These are phyloP conservation scores for Fraxinus floribunda DNA, from an alignment of 305 asterid species.

Conservation along the genomic window DNA sequence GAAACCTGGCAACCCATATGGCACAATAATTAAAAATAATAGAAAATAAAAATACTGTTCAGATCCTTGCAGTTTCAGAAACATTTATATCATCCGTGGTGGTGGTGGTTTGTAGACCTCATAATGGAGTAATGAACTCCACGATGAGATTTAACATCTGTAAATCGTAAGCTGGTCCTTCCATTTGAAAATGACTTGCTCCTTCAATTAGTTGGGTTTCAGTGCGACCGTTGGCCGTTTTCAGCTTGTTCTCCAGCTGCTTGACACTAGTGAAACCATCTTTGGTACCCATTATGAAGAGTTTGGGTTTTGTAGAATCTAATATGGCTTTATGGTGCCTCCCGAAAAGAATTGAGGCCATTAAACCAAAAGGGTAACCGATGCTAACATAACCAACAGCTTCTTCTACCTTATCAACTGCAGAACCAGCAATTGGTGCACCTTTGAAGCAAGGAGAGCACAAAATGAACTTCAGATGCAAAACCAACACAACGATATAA, in stretches of 20 bases:
- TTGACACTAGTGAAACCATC: slow-evolving; percentile 84
- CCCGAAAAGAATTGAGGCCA: slow-evolving; percentile 71
- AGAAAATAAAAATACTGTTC: slow-evolving; percentile 11
- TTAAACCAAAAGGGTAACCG: slow-evolving; percentile 75
- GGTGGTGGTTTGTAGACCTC: slow-evolving; percentile 21
- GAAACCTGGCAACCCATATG: background rate
- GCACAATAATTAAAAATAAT: background rate
- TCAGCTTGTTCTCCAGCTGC: slow-evolving; percentile 74
- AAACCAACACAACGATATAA: background rate
- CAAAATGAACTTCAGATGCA: background rate
- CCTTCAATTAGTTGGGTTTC: slow-evolving; percentile 62
- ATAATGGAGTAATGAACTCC: slow-evolving; percentile 45
- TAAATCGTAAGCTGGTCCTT: slow-evolving; percentile 72
- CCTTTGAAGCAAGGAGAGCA: slow-evolving; percentile 33
- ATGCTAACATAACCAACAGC: slow-evolving; percentile 65
- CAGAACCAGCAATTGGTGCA: slow-evolving; percentile 80
- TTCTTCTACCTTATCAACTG: slow-evolving; percentile 59
- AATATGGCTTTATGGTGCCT: slow-evolving; percentile 66
- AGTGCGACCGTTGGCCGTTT: slow-evolving; percentile 53
- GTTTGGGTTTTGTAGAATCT: slow-evolving; percentile 71
- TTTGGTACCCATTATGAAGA: slow-evolving; percentile 75
- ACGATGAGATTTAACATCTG: slow-evolving; percentile 59
- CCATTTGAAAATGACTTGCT: slow-evolving; percentile 83
- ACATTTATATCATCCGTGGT: background rate
- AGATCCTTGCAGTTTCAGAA: slow-evolving; percentile 36